Conservation (phyloP, 768 basidiomycete species). For the Auricularia sp. region DNA sequence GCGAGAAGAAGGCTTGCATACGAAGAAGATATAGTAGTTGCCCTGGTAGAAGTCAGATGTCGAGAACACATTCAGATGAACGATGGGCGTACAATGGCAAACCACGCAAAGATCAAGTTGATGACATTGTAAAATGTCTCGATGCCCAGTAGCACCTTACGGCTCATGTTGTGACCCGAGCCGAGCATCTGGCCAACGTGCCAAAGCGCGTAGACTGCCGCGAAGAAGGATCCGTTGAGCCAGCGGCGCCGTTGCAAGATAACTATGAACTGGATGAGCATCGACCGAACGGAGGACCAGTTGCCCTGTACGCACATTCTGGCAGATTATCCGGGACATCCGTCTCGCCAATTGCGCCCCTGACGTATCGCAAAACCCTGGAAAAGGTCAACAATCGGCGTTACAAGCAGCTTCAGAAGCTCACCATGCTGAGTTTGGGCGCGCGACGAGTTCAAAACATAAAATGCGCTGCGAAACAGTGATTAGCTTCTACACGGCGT, state of each 20-base stretch:
- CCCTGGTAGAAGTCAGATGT: slow-evolving; percentile 37
- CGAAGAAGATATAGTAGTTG: slow-evolving; percentile 94
- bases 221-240: slow-evolving; percentile 92
- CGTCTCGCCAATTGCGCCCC: slow-evolving; percentile 84
- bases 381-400: slow-evolving; percentile 22
- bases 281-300: background rate
- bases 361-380: slow-evolving; percentile 96
- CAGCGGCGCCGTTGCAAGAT: slow-evolving; percentile 85
- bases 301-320: slow-evolving; percentile 38
- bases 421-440: slow-evolving; percentile 69
- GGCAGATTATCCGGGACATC: slow-evolving; percentile 89
- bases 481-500: slow-evolving; percentile 3
- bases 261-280: slow-evolving; percentile 20
- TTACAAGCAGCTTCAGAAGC: slow-evolving; percentile 33
- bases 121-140: slow-evolving; percentile 84
- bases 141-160: slow-evolving; percentile 64
- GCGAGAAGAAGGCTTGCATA: slow-evolving; percentile 27
- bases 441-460: slow-evolving; percentile 72
- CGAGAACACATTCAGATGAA: background rate
- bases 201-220: slow-evolving; percentile 85
- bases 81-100: slow-evolving; percentile 58
- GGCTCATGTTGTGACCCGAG: slow-evolving; percentile 69
- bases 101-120: slow-evolving; percentile 89
- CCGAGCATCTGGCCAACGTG: slow-evolving; percentile 72
- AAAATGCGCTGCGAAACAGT: slow-evolving; percentile 55